Evolutionary conservation across 148 eudicot genomes (phyloP).

Genomic region (Euryodendron excelsum): DNA sequence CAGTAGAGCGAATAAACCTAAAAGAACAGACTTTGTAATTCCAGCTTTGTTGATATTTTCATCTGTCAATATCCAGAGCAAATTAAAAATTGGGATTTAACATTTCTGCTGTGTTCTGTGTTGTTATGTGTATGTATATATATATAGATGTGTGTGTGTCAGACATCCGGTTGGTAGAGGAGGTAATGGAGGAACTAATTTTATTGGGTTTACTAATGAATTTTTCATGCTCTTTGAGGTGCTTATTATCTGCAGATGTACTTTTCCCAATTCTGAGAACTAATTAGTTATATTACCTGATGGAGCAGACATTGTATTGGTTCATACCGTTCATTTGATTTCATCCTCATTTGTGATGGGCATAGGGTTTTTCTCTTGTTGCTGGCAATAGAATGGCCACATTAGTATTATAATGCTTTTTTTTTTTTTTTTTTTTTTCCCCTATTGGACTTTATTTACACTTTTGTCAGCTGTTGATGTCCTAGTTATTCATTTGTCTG

Average conservation of each 20-base stretch:
- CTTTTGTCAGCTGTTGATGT: background rate
- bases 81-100: background rate
- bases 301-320: background rate
- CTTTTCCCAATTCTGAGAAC: background rate
- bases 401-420: background rate
- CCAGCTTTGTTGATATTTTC: background rate
- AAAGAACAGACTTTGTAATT: background rate
- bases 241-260: background rate
- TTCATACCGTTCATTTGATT: background rate
- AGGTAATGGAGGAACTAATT: background rate
- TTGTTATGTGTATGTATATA: background rate
- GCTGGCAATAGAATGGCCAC: background rate
- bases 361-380: background rate
- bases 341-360: background rate
- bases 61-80: background rate
- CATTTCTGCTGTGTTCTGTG: background rate
- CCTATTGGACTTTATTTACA: background rate
- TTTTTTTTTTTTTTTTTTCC: no score
- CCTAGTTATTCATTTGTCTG: background rate
- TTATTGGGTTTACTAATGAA: no score
- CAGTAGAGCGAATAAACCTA: background rate
- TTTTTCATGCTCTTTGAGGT: background rate
- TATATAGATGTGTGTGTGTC: background rate
- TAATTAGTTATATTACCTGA: background rate
- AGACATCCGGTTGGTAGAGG: no score